Evolutionary conservation across 192 early-diverging fungal species (phyloP), one percentile per base, ranked within the genome.

Genomic region (Coemansia umbellata): DNA sequence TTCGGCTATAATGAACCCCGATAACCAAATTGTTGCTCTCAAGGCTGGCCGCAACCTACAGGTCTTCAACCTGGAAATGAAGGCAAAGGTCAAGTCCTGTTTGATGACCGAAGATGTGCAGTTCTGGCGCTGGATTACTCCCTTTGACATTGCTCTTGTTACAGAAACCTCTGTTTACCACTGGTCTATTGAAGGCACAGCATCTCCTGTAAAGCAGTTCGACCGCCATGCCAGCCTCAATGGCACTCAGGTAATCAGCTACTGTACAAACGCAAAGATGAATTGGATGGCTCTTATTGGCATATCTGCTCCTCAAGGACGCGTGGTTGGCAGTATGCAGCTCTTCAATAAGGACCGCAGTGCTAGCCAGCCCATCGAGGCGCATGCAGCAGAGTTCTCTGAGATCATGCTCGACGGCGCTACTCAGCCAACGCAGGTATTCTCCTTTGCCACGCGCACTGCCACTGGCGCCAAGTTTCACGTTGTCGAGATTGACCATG

Each of bases 1-100:
- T 62, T 92, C 93, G 14, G 95, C 91, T 32, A 94, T 99, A 63
- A 99, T 99, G 96, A 92, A 97, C 66, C 96, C 94, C 9, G 83
- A 84, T 31, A 81, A 81, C 61, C 92, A 92, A 66, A 88, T 96
- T 58, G 92, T 99, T 58, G 96, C 96, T 5, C 80, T 99, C 45
- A 99, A 99, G 85, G 92, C 96, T 21, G 82, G 79, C 23, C 80
- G 87, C 60, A 88, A 93, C 63, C 80, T 99, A 33, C 96, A 99
- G 75, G 91, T 99, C 35, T 99, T 99, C 79, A 96, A 99, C 70
- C 60, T 99, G 58, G 94, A 96, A 60, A 67, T 92, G 67, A 95
- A 95, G 77, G 81, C 89, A 47, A 99, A 99, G 80, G 82, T 97
- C 53, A 96, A 96, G 80, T 86, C 95, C 17, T 85, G 91, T 66